Conservation (phyloP, 2,329 filamentous ascomycete genomes). For the Alternaria conjuncta region DNA sequence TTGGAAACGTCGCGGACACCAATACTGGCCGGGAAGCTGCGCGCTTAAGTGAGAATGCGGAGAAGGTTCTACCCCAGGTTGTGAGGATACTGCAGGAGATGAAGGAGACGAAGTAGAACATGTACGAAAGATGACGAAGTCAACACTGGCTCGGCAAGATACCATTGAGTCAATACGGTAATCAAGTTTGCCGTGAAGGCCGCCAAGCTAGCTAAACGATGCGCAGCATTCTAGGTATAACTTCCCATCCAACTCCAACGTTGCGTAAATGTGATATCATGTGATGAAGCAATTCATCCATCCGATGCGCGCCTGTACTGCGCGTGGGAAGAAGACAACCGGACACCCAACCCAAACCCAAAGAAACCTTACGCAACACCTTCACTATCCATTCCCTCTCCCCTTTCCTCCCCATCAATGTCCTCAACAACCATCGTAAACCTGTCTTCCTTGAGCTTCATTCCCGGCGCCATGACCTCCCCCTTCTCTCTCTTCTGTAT, state of each 20-base stretch:
- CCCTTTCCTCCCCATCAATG: constrained; percentile 1
- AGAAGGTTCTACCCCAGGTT: constrained; percentile 44
- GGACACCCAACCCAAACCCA: background rate
- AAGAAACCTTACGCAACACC: background rate
- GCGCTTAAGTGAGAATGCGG: constrained; percentile 50
- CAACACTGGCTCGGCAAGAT: background rate
- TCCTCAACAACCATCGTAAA: constrained; percentile 15
- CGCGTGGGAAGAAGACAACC: background rate
- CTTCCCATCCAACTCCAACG: background rate
- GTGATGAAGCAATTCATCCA: background rate
- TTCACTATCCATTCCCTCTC: background rate
- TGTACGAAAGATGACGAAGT: background rate
- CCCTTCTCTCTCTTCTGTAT: constrained; percentile 19
- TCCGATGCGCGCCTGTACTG: background rate
- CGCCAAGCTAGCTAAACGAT: constrained; percentile 4
- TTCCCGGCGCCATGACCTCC: background rate
- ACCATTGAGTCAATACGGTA: background rate
- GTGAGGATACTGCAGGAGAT: constrained; percentile 33
- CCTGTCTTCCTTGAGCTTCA: background rate
- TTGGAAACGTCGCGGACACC: constrained; percentile 60
- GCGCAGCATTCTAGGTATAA: background rate
- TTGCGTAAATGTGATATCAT: background rate
- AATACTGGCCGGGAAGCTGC: constrained; percentile 49
- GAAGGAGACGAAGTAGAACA: constrained; percentile 1
- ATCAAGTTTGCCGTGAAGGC: constrained; percentile 1